Percentiles rank a stretch among this genome's conserved stretches.
Conservation (phyloP, 2,329 filamentous ascomycete species). For the Endothia cerciana region DNA sequence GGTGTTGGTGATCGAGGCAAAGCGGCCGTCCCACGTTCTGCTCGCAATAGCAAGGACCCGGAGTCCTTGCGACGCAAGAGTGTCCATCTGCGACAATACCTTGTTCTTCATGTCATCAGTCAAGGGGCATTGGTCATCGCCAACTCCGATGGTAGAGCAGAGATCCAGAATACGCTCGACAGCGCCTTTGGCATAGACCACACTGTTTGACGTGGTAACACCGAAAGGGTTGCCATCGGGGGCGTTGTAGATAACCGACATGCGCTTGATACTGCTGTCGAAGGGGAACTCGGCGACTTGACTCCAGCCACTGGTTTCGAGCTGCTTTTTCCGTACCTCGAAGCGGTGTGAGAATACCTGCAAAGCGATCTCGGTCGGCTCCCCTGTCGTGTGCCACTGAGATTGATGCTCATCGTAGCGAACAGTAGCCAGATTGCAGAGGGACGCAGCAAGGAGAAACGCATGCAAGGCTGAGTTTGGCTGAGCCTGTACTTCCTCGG, state of each 20-base stretch:
- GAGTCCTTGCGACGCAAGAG: conserved; percentile 68
- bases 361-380: conserved; percentile 76
- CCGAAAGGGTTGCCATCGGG: conserved; percentile 44
- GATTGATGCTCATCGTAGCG: conserved; percentile 57
- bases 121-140: conserved; percentile 47
- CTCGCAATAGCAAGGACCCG: conserved; percentile 74
- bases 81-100: conserved; percentile 59
- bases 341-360: conserved; percentile 77
- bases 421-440: conserved; percentile 69
- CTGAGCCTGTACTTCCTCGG: conserved; percentile 44
- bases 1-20: conserved; percentile 41
- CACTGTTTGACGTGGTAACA: conserved; percentile 47
- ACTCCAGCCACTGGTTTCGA: conserved; percentile 60
- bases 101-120: conserved; percentile 54
- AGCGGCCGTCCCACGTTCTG: conserved; percentile 59
- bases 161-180: conserved; percentile 64
- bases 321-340: conserved; percentile 56
- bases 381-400: conserved; percentile 69
- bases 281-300: conserved; percentile 76
- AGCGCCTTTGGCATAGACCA: conserved; percentile 66
- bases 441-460: conserved; percentile 60
- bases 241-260: conserved; percentile 73
- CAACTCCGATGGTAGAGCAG: conserved; percentile 52
- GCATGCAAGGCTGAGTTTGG: conserved; percentile 55
- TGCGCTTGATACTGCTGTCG: conserved; percentile 76